Percentiles rank a stretch among this genome's conserved stretches.
Conservation (phyloP, 2,329 filamentous ascomycete species). For the Colletotrichum orbiculare region DNA sequence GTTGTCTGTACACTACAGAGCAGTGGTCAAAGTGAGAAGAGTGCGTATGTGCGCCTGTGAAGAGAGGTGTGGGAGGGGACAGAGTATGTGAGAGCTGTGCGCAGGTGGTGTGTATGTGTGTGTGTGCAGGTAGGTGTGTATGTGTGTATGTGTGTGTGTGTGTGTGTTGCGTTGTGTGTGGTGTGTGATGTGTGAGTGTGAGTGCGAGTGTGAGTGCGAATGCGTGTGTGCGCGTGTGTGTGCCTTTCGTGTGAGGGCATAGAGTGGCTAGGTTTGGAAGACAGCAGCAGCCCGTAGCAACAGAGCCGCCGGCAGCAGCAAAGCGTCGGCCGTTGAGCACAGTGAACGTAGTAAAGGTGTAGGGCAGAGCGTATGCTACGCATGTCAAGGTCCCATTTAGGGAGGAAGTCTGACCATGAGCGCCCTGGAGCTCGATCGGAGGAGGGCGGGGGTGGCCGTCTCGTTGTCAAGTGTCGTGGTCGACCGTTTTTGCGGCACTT, state of each 20-base stretch:
- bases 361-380: slow-evolving; percentile 28
- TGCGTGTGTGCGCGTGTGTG: slow-evolving; percentile 21
- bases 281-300: not conserved
- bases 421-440: no score
- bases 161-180: slow-evolving; percentile 11
- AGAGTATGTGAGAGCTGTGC: no score
- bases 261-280: slow-evolving; percentile 28
- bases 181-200: slow-evolving; percentile 1
- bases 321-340: slow-evolving; percentile 3
- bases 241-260: slow-evolving; percentile 30
- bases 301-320: slow-evolving; percentile 7
- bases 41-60: no score
- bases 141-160: not conserved
- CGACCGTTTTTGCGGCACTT: no score
- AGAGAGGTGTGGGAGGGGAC: no score
- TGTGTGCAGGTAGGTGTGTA: not conserved
- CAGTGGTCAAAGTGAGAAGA: no score
- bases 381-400: slow-evolving; percentile 34
- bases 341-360: slow-evolving; percentile 25
- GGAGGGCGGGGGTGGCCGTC: not conserved
- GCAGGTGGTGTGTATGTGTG: slow-evolving; percentile 5
- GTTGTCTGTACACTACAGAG: no score
- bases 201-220: slow-evolving; percentile 10
- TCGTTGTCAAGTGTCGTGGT: slow-evolving; percentile 7
- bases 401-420: slow-evolving; percentile 11